Evolutionary conservation across 2,329 filamentous ascomycete species (phyloP).

Genomic region (Aureobasidium vineae): DNA sequence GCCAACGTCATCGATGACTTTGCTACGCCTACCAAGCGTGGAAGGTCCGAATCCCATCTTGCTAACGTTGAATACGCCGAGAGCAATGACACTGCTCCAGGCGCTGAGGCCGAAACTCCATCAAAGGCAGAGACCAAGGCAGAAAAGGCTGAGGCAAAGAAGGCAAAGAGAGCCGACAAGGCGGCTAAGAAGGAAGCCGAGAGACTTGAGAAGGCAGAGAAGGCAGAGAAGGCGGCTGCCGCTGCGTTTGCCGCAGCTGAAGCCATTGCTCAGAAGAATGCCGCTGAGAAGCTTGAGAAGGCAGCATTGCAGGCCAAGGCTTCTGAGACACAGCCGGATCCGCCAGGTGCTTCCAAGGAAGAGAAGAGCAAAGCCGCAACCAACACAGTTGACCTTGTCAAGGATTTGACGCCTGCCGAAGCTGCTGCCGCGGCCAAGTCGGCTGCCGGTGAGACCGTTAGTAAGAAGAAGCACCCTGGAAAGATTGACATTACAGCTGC

Average conservation of each 20-base stretch:
- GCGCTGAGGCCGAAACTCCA: slow-evolving; percentile 8
- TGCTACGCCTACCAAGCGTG: slow-evolving; percentile 18
- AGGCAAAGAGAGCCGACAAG: slow-evolving; percentile 31
- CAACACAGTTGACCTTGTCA: slow-evolving; percentile 18
- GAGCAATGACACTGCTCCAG: background rate
- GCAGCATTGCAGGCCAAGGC: slow-evolving; percentile 28
- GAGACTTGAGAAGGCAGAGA: slow-evolving; percentile 16
- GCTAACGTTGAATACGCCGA: slow-evolving; percentile 18
- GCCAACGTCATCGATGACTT: slow-evolving; percentile 4
- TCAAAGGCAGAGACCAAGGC: slow-evolving; percentile 19
- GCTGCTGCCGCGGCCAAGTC: slow-evolving; percentile 12
- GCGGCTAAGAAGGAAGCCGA: slow-evolving; percentile 18
- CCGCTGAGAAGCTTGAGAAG: slow-evolving; percentile 4
- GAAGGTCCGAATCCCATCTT: slow-evolving; percentile 20
- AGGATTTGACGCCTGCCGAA: slow-evolving; percentile 15
- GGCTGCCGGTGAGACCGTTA: slow-evolving; percentile 29
- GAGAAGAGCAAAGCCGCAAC: slow-evolving; percentile 3
- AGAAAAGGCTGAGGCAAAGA: slow-evolving; percentile 22
- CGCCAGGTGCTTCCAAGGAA: slow-evolving; percentile 21
- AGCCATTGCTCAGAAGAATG: slow-evolving; percentile 14
- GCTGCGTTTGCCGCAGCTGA: background rate
- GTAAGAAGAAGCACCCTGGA: slow-evolving; percentile 43
- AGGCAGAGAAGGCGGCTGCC: slow-evolving; percentile 22
- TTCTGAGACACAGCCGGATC: slow-evolving; percentile 27
- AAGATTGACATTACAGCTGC: slow-evolving; percentile 50